Percentiles rank a stretch among this genome's conserved stretches.
Conservation (phyloP, 2,329 filamentous ascomycete species). For the Claviceps pazoutovae region DNA sequence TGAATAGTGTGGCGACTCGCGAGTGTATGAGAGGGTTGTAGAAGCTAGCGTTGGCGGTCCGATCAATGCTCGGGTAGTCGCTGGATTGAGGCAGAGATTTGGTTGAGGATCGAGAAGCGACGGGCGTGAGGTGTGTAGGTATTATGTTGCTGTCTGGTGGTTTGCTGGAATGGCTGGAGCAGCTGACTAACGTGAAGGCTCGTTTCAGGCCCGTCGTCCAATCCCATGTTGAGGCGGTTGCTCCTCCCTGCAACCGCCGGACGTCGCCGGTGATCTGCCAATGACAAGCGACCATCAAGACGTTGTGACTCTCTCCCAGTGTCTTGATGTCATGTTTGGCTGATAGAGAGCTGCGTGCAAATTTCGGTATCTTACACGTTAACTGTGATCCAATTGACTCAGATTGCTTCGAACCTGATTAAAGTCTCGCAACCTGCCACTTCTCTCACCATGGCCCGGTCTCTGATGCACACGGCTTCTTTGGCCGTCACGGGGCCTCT, state of each 20-base stretch:
- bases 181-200: no score
- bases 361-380: background rate
- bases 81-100: slow-evolving; percentile 1
- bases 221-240: no score
- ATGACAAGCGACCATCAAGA: no score
- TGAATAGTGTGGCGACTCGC: background rate
- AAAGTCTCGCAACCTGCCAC: background rate
- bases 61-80: slow-evolving; percentile 7
- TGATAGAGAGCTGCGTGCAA: background rate
- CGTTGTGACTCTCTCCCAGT: no score
- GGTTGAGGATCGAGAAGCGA: background rate
- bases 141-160: no score
- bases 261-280: no score
- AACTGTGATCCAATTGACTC: background rate
- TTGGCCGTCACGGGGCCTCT: slow-evolving; percentile 38
- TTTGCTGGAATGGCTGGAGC: no score
- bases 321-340: background rate
- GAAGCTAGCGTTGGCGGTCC: background rate
- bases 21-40: background rate
- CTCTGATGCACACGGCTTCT: slow-evolving; percentile 17
- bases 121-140: background rate
- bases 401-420: background rate
- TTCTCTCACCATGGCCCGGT: slow-evolving; percentile 7
- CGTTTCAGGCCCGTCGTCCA: no score
- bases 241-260: no score